Conservation (phyloP, 2,329 filamentous ascomycete genomes). For the Akanthomyces muscarius region DNA sequence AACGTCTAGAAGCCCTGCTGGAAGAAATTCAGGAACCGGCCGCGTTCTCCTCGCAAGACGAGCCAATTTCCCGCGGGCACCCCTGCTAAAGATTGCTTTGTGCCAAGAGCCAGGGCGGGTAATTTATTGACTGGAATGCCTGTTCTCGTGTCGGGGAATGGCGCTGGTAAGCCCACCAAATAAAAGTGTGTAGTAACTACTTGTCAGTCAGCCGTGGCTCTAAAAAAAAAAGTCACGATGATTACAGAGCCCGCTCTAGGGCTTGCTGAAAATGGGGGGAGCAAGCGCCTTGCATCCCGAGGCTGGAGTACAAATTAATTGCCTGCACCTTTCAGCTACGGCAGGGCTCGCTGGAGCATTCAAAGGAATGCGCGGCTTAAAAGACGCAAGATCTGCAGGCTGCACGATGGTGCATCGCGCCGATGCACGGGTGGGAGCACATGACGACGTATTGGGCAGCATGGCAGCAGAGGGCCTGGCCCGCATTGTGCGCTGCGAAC, state of each 20-base stretch:
- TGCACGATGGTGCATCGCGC: slow-evolving; percentile 2
- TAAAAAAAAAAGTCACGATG: neutral
- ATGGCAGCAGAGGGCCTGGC: neutral
- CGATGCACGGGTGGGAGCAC: neutral
- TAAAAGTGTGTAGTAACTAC: too few species aligned
- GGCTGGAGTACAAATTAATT: neutral
- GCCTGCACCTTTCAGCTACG: neutral
- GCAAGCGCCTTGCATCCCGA: neutral
- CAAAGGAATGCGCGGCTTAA: neutral
- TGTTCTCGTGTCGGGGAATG: too few species aligned
- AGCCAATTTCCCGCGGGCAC: neutral
- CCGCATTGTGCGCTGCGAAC: neutral
- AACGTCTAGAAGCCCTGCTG: neutral
- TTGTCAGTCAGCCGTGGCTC: too few species aligned
- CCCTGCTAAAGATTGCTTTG: too few species aligned
- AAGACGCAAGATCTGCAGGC: neutral
- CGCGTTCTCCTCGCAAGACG: neutral
- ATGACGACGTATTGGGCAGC: slow-evolving; percentile 12
- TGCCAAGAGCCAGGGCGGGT: neutral
- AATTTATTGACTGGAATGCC: too few species aligned
- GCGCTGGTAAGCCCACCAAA: too few species aligned
- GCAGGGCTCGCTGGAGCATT: neutral
- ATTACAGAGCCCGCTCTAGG: too few species aligned
- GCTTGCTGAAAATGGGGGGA: too few species aligned
- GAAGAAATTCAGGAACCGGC: neutral